These are phyloP conservation scores for Coemansia sp. DNA, from an alignment of 192 early-diverging fungal genomes.

Conservation along the genomic window DNA sequence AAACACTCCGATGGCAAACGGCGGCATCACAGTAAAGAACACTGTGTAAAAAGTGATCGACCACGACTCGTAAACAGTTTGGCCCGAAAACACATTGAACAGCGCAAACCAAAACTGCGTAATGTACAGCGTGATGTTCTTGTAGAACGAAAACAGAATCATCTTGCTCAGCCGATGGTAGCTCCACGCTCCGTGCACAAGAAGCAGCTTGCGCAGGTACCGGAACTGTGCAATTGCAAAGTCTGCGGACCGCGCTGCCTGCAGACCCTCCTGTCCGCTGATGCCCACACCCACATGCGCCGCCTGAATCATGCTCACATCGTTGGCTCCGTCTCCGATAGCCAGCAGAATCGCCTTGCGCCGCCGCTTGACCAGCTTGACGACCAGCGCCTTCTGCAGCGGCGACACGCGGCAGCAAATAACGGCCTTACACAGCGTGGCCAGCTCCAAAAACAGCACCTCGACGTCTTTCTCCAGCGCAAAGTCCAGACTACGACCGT, in stretches of 20 bases:
- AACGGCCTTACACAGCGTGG: constrained; percentile 90
- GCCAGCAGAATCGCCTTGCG: constrained; percentile 86
- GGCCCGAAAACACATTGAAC: constrained; percentile 94
- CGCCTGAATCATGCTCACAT: constrained; percentile 99
- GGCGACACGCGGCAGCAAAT: constrained; percentile 98
- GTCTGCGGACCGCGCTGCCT: constrained; percentile 94
- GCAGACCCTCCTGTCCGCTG: constrained; percentile 92
- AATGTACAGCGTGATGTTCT: constrained; percentile 97
- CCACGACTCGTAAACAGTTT: constrained; percentile 99
- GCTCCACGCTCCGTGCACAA: constrained; percentile 97
- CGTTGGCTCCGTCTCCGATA: constrained; percentile 99
- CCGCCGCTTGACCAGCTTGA: constrained; percentile 95
- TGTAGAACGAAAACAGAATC: constrained; percentile 98
- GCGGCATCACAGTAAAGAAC: constrained; percentile 91
- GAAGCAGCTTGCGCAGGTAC: constrained; percentile 88
- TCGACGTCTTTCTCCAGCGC: constrained; percentile 87
- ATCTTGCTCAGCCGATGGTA: constrained; percentile 94
- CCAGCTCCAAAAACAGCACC: constrained; percentile 80
- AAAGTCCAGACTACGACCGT: constrained; percentile 88
- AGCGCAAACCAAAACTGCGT: constrained; percentile 97
- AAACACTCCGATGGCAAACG: constrained; percentile 95
- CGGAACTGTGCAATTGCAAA: constrained; percentile 99
- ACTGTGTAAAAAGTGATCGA: constrained; percentile 94
- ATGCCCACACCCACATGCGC: constrained; percentile 98
- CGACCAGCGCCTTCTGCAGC: constrained; percentile 96